Evolutionary conservation across 2,329 filamentous ascomycete species (phyloP).

Genomic region (Xylariaceae sp.): DNA sequence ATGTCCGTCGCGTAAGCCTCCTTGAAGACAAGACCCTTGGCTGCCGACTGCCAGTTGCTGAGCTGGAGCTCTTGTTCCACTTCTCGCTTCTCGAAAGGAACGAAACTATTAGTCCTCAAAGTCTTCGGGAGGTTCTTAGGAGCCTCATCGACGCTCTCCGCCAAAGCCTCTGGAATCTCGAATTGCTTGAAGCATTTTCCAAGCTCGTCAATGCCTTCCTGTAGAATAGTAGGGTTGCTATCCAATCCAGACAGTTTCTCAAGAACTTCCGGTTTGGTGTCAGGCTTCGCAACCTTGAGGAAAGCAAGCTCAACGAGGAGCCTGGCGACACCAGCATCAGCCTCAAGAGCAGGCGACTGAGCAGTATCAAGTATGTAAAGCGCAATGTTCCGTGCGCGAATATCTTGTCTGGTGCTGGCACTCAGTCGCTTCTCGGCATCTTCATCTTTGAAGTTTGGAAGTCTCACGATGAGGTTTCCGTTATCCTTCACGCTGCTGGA

Average conservation of each 20-base stretch:
- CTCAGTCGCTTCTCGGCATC: conserved; percentile 86
- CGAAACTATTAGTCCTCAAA: conserved; percentile 77
- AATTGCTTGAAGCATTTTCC: conserved; percentile 67
- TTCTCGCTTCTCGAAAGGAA: conserved; percentile 72
- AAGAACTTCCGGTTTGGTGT: conserved; percentile 56
- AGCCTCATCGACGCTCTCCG: conserved; percentile 59
- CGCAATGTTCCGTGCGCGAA: conserved; percentile 65
- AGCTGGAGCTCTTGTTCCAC: conserved; percentile 61
- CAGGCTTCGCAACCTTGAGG: conserved; percentile 68
- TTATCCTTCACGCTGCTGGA: conserved; percentile 64
- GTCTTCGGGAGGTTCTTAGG: conserved; percentile 53
- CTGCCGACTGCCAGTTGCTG: conserved; percentile 75
- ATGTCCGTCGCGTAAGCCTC: conserved; percentile 79
- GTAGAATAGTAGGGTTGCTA: conserved; percentile 44
- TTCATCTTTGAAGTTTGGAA: conserved; percentile 78
- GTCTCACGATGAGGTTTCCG: conserved; percentile 70
- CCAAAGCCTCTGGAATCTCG: conserved; percentile 77
- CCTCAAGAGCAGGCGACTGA: conserved; percentile 62
- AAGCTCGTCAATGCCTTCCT: conserved; percentile 62
- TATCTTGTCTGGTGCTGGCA: conserved; percentile 61
- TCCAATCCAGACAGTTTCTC: conserved; percentile 62
- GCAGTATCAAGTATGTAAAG: conserved; percentile 74
- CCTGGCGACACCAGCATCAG: conserved; percentile 56
- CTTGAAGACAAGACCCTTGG: conserved; percentile 88
- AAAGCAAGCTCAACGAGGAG: conserved; percentile 78